Evolutionary conservation across 2,329 filamentous ascomycete genomes (phyloP).

Genomic region (Neofusicoccum laricinum): DNA sequence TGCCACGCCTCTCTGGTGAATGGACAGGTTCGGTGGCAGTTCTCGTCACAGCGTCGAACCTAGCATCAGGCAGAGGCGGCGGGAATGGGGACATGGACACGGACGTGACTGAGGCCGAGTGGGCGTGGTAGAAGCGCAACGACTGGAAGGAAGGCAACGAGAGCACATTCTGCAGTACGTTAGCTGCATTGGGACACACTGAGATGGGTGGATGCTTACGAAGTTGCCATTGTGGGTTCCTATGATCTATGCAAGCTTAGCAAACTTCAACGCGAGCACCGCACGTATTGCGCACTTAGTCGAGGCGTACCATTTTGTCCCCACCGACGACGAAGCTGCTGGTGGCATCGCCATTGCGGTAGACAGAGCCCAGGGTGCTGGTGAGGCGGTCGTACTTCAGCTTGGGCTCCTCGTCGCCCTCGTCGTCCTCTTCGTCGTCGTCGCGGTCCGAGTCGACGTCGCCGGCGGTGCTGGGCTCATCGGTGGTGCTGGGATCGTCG

Average conservation of each 20-base stretch:
- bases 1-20: constrained; percentile 39
- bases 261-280: constrained; percentile 51
- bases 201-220: constrained; percentile 54
- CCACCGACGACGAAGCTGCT: constrained; percentile 86
- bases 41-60: constrained; percentile 20
- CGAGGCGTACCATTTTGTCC: constrained; percentile 81
- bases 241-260: constrained; percentile 61
- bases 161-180: constrained; percentile 67
- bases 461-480: constrained; percentile 22
- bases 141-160: constrained; percentile 78
- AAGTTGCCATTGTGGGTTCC: constrained; percentile 97
- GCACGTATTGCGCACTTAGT: constrained; percentile 16
- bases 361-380: constrained; percentile 72
- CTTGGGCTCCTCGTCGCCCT: constrained; percentile 89
- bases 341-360: constrained; percentile 92
- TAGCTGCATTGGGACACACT: background rate
- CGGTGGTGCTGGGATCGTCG: constrained; percentile 36
- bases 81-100: constrained; percentile 89
- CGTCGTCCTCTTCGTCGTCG: constrained; percentile 66
- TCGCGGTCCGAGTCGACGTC: constrained; percentile 16
- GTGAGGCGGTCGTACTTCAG: constrained; percentile 92
- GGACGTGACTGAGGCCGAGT: constrained; percentile 84
- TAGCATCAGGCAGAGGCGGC: constrained; percentile 50
- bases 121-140: constrained; percentile 84
- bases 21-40: constrained; percentile 28